Evolutionary conservation across 345 rosid genomes (phyloP).

Genomic region (Psidium guajava): DNA sequence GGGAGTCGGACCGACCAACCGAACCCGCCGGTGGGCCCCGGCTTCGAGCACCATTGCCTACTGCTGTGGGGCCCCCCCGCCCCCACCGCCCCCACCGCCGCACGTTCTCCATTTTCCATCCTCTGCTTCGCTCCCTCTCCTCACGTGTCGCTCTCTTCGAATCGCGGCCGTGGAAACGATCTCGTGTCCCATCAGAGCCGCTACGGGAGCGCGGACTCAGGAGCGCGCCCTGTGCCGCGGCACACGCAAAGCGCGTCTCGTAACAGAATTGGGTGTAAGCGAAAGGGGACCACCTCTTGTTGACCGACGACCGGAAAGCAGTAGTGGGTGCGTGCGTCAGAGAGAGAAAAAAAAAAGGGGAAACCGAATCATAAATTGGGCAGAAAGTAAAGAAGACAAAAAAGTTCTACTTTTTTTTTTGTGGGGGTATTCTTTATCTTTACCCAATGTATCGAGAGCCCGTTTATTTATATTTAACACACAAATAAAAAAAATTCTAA

Average conservation of each 20-base stretch:
- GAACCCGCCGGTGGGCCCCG: background rate
- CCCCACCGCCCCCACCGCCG: background rate
- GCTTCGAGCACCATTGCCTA: background rate
- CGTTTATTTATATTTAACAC: too few species aligned
- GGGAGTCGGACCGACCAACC: background rate
- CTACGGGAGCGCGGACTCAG: background rate
- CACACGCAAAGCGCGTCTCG: background rate
- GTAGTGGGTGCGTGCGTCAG: background rate
- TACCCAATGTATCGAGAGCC: too few species aligned
- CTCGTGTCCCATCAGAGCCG: background rate
- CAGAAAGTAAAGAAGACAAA: background rate
- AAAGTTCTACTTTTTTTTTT: background rate
- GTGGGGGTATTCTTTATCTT: too few species aligned
- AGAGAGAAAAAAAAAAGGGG: background rate
- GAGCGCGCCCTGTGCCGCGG: background rate
- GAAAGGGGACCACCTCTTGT: background rate
- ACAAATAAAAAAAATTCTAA: too few species aligned
- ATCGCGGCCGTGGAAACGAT: background rate
- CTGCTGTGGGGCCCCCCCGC: background rate
- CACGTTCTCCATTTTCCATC: background rate
- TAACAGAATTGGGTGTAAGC: background rate
- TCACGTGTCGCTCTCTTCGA: background rate
- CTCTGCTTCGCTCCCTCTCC: background rate
- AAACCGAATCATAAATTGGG: background rate
- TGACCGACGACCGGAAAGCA: slow-evolving; percentile 1